A percentile compares a stretch with the other conserved stretches of the same genome.
These are phyloP conservation scores for Epichloe gansuensis DNA, from an alignment of 2,329 filamentous ascomycete genomes.

Conservation along the genomic window DNA sequence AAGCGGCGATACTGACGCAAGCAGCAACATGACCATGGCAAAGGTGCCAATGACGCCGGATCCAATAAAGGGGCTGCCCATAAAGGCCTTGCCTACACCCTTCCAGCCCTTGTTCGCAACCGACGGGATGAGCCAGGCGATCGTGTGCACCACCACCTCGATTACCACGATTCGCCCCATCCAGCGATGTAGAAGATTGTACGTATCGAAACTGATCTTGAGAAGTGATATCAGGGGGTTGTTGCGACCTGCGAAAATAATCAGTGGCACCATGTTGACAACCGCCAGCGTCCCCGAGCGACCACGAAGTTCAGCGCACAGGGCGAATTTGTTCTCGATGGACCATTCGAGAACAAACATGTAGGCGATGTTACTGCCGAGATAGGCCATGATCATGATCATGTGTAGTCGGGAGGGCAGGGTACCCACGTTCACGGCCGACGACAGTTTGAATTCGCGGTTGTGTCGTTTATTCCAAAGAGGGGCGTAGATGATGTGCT, in stretches of 20 bases:
- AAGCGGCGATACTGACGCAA: constrained; percentile 64
- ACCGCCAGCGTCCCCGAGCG: constrained; percentile 72
- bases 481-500: constrained; percentile 46
- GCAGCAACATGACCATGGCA: constrained; percentile 50
- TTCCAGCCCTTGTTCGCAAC: constrained; percentile 50
- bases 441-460: constrained; percentile 49
- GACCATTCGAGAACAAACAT: constrained; percentile 49
- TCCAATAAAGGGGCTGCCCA: constrained; percentile 48
- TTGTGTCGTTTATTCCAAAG: constrained; percentile 54
- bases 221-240: constrained; percentile 77
- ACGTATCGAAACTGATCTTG: constrained; percentile 88
- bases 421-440: constrained; percentile 46
- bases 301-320: constrained; percentile 73
- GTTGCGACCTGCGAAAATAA: constrained; percentile 82
- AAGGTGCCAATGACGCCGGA: constrained; percentile 50
- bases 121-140: constrained; percentile 63
- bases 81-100: constrained; percentile 41
- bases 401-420: constrained; percentile 52
- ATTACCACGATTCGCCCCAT: constrained; percentile 61
- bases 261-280: constrained; percentile 83
- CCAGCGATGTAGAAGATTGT: constrained; percentile 66
- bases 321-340: constrained; percentile 43
- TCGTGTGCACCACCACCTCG: constrained; percentile 55
- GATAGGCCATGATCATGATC: constrained; percentile 42
- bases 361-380: constrained; percentile 49